A percentile compares a stretch with the other conserved stretches of the same genome.
These are phyloP conservation scores for Wallacemonas collosoma DNA, from an alignment of 208 protist species.

Conservation along the genomic window DNA sequence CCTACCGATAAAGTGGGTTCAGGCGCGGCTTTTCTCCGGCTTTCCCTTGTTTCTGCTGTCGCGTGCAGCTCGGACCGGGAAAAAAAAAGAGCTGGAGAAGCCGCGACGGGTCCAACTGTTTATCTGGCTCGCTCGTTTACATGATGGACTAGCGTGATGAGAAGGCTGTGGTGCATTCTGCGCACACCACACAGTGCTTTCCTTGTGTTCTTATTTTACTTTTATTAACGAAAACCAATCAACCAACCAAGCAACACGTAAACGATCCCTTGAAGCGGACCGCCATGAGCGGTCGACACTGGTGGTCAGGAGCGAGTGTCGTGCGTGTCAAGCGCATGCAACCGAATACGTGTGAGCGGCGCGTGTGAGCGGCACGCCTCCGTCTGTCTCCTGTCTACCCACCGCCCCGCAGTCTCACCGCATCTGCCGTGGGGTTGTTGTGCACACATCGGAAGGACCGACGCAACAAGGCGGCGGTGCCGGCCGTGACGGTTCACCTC, in stretches of 20 bases:
- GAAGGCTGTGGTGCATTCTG: background rate
- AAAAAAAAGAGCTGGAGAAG: background rate
- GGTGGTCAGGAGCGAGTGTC: no score
- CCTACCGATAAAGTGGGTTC: slow-evolving; percentile 96
- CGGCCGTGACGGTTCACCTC: no score
- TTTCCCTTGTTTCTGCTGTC: background rate
- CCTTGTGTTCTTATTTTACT: slow-evolving; percentile 20
- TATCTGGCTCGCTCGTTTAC: background rate
- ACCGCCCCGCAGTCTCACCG: no score
- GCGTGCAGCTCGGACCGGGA: background rate
- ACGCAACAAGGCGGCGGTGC: no score
- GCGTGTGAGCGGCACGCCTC: no score
- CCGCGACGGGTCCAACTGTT: background rate
- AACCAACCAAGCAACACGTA: slow-evolving; percentile 1
- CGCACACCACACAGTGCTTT: slow-evolving; percentile 2
- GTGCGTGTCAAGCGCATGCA: no score
- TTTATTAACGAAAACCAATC: slow-evolving; percentile 18
- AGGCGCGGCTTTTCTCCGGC: slow-evolving; percentile 21
- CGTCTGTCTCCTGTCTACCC: no score
- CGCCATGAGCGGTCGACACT: no score
- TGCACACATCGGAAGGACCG: no score
- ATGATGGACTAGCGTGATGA: no score
- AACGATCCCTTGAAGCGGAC: background rate
- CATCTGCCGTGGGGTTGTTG: no score
- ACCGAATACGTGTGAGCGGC: no score